A percentile compares a stretch with the other conserved stretches of the same genome.
These are phyloP conservation scores for Quercus engelmannii DNA, from an alignment of 306 rosid genomes.

Conservation along the genomic window DNA sequence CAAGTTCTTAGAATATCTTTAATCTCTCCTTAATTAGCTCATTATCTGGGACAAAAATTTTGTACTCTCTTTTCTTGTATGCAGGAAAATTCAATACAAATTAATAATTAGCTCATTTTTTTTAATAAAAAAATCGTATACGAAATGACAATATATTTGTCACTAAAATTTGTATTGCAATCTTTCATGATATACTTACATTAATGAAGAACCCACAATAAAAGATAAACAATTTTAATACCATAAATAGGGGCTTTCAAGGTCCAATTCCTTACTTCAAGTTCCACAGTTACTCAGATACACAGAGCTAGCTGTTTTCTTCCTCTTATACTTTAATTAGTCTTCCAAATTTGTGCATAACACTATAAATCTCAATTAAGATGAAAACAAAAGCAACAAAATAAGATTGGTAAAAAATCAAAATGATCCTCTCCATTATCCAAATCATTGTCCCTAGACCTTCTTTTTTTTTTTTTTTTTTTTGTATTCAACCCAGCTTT, in stretches of 20 bases:
- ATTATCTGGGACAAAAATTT: neutral
- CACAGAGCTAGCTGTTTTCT: neutral
- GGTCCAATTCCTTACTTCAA: too few relatives aligned
- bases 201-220: too few relatives aligned
- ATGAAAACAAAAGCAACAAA: neutral
- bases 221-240: too few relatives aligned
- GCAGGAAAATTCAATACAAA: neutral
- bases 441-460: neutral
- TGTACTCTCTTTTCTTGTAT: neutral
- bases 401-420: neutral
- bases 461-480: neutral
- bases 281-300: neutral
- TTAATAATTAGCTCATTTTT: neutral
- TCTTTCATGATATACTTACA: neutral
- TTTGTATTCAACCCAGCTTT: neutral
- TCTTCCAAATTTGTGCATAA: neutral
- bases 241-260: too few relatives aligned
- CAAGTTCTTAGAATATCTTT: too few relatives aligned
- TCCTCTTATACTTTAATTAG: neutral
- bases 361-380: neutral
- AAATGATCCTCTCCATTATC: neutral
- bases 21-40: too few relatives aligned
- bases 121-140: neutral
- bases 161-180: neutral
- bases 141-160: neutral